Conservation (phyloP, 306 rosid species). For the Vicia faba region DNA sequence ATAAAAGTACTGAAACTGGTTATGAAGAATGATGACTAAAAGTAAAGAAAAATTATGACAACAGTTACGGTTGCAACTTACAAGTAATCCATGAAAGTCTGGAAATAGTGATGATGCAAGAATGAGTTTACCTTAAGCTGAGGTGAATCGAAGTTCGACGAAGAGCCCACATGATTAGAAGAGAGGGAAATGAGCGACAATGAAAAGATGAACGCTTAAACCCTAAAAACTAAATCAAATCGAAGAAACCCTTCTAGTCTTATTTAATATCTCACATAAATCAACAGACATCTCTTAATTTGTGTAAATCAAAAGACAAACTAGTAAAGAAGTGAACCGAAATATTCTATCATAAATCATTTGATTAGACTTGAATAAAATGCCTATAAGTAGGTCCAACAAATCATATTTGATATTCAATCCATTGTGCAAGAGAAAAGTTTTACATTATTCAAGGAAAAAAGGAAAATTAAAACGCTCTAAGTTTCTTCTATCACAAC, state of each 20-base stretch:
- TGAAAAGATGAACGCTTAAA: not conserved
- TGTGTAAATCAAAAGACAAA: not conserved
- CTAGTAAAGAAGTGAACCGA: not conserved
- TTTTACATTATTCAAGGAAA: conserved; percentile 31
- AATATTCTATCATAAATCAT: not conserved
- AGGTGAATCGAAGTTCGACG: not conserved
- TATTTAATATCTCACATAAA: too few relatives aligned
- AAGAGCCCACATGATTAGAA: conserved; percentile 13
- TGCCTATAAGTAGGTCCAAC: conserved; percentile 2
- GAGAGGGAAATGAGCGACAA: not conserved
- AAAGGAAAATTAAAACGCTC: conserved; percentile 1
- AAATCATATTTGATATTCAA: conserved; percentile 3
- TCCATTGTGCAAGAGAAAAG: conserved; percentile 6
- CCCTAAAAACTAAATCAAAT: not conserved
- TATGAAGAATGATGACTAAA: not conserved
- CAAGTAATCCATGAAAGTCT: not conserved
- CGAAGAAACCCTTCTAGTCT: not conserved
- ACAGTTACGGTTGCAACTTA: too few relatives aligned
- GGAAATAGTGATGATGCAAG: not conserved
- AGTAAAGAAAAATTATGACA: too few relatives aligned
- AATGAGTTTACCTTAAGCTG: not conserved
- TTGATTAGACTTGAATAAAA: not conserved
- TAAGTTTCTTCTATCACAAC: too few relatives aligned
- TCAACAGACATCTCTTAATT: not conserved
- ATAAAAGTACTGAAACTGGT: not conserved